phyloP scores from a whole-genome alignment of 306 rosid genomes.

The Hippophae gyantsensis region DNA sequence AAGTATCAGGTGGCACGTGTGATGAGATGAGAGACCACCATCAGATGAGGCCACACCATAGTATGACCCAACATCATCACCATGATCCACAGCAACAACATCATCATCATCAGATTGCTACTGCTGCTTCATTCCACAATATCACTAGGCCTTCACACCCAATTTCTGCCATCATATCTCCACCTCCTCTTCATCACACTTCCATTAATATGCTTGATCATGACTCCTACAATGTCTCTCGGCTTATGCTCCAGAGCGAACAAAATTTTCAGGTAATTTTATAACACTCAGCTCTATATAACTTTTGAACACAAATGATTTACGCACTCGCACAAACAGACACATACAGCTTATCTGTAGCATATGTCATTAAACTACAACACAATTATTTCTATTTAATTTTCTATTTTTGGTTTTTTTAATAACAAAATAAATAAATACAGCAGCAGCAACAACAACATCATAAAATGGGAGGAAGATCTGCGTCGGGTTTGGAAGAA shows the following conservation, averaged over 20 bases:
- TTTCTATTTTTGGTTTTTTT: too few relatives aligned
- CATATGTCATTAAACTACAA: too few relatives aligned
- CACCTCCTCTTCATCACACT: conserved; percentile 64
- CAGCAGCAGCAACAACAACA: conserved; percentile 54
- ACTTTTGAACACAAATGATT: neutral
- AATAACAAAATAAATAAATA: conserved; percentile 2
- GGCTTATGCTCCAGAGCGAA: conserved; percentile 66
- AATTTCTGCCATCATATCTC: conserved; percentile 65
- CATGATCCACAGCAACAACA: conserved; percentile 11
- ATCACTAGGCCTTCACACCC: conserved; percentile 58
- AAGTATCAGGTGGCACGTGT: conserved; percentile 33
- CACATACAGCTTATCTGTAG: too few relatives aligned
- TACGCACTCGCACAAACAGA: too few relatives aligned
- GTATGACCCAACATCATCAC: too few relatives aligned
- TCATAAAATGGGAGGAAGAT: conserved; percentile 74
- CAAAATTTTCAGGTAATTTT: conserved; percentile 53
- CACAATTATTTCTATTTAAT: too few relatives aligned
- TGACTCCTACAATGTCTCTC: conserved; percentile 53
- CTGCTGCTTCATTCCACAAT: conserved; percentile 37
- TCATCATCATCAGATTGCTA: conserved; percentile 41
- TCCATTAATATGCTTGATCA: conserved; percentile 68
- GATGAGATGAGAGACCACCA: conserved; percentile 33
- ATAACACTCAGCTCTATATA: too few relatives aligned
- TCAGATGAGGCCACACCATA: too few relatives aligned
- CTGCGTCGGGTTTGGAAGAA: conserved; percentile 95